Evolutionary conservation across 176 grass and related monocot species (phyloP), one percentile per base, ranked within the genome.

Genomic region (Otatea glauca): DNA sequence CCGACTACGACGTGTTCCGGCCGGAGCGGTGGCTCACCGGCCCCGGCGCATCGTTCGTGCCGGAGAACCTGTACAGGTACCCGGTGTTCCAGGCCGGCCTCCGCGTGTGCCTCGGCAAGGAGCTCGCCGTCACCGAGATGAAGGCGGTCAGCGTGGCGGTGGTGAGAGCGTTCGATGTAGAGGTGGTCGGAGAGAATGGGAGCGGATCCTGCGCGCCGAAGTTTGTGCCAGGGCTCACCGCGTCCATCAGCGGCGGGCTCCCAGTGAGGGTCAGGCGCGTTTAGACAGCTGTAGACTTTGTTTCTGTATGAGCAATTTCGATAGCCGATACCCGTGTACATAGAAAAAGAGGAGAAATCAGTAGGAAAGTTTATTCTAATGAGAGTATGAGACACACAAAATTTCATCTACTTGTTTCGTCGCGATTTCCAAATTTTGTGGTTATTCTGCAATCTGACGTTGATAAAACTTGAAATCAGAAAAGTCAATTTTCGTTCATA

Each of bases 71-170:
- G 60, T 95, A 86, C 73, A 91, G 53, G 86, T 95, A 87, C 86
- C 88, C 93, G 2, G 93, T 95, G 34, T 95, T 95, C 87, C 93
- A 96, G 84, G 94, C 84, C 7, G 94, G 94, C 7, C 81, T 87
- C 20, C 91, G 94, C 43, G 89, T 89, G 48, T 96, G 94, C 87
- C 74, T 96, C 59, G 94, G 94, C 53, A 96, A 93, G 86, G 94
- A 96, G 89, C 83, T 96, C 38, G 90, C 94, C 3, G 38, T 96
- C 21, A 91, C 88, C 66, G 91, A 93, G 86, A 93, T 96, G 91
- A 93, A 91, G 85, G 80, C 76, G 15, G 86, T 89, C 11, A 38
- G n/a, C n/a, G 93, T 95, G 20, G 74, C 93, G 6, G 77, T 95
- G 50, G 83, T 95, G 5, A 70, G 58, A 3, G 38, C 50, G 42